Evolutionary conservation across 2,329 filamentous ascomycete species (phyloP).

Genomic region (Alternaria alternata): DNA sequence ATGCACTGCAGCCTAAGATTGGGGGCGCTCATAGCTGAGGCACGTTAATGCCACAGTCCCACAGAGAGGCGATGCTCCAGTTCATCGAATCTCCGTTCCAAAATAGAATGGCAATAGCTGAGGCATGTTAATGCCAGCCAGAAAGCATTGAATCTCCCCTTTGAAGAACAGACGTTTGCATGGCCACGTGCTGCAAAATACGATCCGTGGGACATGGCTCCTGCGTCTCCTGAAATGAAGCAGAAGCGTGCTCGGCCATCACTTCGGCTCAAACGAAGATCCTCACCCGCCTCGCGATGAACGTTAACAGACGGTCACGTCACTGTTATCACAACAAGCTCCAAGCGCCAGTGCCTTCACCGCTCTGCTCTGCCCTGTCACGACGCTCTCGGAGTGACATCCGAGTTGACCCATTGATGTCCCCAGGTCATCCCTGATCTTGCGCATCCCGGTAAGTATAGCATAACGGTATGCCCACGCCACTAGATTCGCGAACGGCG

Average conservation of each 20-base stretch:
- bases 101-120: neutral
- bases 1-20: conserved; percentile 7
- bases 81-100: neutral
- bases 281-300: neutral
- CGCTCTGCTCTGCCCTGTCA: neutral
- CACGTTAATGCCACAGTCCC: conserved; percentile 1
- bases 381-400: neutral
- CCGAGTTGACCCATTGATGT: neutral
- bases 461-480: conserved; percentile 2
- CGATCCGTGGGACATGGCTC: neutral
- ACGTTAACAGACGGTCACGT: neutral
- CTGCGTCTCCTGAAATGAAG: neutral
- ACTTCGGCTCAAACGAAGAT: neutral
- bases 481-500: conserved; percentile 8
- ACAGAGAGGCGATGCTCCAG: neutral
- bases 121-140: neutral
- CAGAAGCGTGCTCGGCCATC: neutral
- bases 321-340: neutral
- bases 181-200: neutral
- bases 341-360: neutral
- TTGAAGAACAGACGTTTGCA: neutral
- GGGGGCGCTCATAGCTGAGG: neutral
- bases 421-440: neutral
- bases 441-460: neutral
- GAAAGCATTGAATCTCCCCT: neutral